Evolutionary conservation across 441 rosid species (phyloP), one percentile per base, ranked within the genome.

Genomic region (Brassica hybrid): DNA sequence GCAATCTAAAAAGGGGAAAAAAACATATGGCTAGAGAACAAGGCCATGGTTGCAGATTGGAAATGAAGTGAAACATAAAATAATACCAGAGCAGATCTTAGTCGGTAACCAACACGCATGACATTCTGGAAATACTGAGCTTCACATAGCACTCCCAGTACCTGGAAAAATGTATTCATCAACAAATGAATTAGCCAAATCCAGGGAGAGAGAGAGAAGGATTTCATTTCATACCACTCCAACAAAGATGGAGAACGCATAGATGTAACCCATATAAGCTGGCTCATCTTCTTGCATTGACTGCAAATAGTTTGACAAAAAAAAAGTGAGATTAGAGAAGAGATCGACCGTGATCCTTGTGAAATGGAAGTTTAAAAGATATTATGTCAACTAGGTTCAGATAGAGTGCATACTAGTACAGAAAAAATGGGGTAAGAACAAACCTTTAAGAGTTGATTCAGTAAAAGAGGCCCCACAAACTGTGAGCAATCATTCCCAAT

Each of bases 51-150:
- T 17, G 69, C 21, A 69, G 36, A 34, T 0, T 73, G 50, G 30
- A 75, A 45, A 12, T 62, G 9, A 67, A 58, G 54, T 70, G 67
- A 64, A 72, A 71, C 71, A 57, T 41, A 50, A 67, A 74, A 78
- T 71, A 21, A 86, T 91, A 96, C 99, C 97, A 97, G 76, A 78
- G 99, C 94, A 79, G 99, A 86, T 87, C 99, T 90, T 73, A 94
- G 87, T 75, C 97, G 88, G 80, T 83, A 97, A 65, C 99, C 99
- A 72, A 89, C 93, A 74, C 99, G 97, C 94, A 97, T 84, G 73
- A 94, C 98, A 90, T 97, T 97, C 88, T 89, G 91, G 76, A 97
- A 94, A 85, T 94, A 97, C 77, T 97, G 99, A 77, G 98, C 98
- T 88, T 97, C 99, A 50, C 73, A 90, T 70, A 97, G 82, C 79